These are phyloP conservation scores for Medicago truncatula DNA, from an alignment of 306 rosid species.

Conservation along the genomic window MtrunA17r5.0-ANR NC_053047.1:11071001-11071500, in stretches of 20 bases:
- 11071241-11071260: neutral
- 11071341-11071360: neutral
- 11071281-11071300: neutral
- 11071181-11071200: neutral
- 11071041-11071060: slow-evolving; percentile 78
- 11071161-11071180: neutral
- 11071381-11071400: too few species aligned
- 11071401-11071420: too few species aligned
- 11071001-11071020: slow-evolving; percentile 36
- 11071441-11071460: too few species aligned
- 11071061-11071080: slow-evolving; percentile 66
- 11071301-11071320: too few species aligned
- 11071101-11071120: slow-evolving; percentile 69
- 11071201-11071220: neutral
- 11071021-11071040: slow-evolving; percentile 78
- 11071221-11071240: neutral
- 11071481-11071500: too few species aligned
- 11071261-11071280: neutral
- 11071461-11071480: too few species aligned
- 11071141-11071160: slow-evolving; percentile 8
- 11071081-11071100: slow-evolving; percentile 93
- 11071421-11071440: too few species aligned
- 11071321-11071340: neutral
- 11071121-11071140: slow-evolving; percentile 24
- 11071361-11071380: too few species aligned